Conservation (phyloP, 164 flowering plant genomes). For the Cinnamomum chago region DNA sequence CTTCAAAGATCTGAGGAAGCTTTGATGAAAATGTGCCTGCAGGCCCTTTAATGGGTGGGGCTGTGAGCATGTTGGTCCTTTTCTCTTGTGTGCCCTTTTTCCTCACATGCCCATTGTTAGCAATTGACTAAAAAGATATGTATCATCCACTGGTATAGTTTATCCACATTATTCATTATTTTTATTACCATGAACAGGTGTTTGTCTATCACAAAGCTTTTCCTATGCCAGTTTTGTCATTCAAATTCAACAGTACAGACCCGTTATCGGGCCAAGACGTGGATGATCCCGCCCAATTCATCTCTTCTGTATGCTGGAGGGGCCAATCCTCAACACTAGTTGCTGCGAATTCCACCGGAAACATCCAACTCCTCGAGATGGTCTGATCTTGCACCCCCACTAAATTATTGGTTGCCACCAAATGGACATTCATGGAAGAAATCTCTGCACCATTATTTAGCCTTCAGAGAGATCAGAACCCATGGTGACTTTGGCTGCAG, state of each 20-base stretch:
- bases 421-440: too few relatives aligned
- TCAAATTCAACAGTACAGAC: slow-evolving; percentile 62
- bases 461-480: not conserved
- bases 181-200: slow-evolving; percentile 42
- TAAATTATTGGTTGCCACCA: not conserved
- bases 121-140: too few relatives aligned
- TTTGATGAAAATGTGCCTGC: too few relatives aligned
- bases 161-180: not conserved
- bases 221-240: slow-evolving; percentile 84
- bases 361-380: slow-evolving; percentile 86
- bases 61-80: too few relatives aligned
- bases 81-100: too few relatives aligned
- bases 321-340: slow-evolving; percentile 78
- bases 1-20: too few relatives aligned
- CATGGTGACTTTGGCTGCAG: too few relatives aligned
- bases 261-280: slow-evolving; percentile 58
- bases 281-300: slow-evolving; percentile 70
- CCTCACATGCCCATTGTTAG: too few relatives aligned
- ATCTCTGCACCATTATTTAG: not conserved
- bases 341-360: slow-evolving; percentile 90
- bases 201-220: slow-evolving; percentile 89
- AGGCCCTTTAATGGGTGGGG: too few relatives aligned
- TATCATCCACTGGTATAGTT: too few relatives aligned
- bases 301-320: slow-evolving; percentile 94
- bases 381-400: slow-evolving; percentile 30